Percentiles rank a stretch among this genome's conserved stretches.
Evolutionary conservation across 2,329 filamentous ascomycete genomes (phyloP).

Genomic region (Colletotrichum spinosum): DNA sequence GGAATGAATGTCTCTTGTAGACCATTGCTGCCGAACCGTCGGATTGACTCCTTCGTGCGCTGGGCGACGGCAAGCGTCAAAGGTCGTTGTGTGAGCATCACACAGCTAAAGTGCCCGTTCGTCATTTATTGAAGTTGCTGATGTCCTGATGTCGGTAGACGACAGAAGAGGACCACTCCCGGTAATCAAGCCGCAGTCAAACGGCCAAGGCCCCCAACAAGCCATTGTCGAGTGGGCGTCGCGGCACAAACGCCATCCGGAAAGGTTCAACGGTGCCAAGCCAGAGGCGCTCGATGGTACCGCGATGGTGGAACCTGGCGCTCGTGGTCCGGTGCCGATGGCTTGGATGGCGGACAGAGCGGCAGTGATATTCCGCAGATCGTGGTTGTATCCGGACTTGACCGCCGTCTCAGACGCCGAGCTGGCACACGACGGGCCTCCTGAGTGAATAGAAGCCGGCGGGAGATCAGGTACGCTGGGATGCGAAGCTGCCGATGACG

Average conservation of each 20-base stretch:
- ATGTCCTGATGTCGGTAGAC: background rate
- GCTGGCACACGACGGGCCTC: slow-evolving; percentile 4
- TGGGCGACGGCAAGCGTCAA: background rate
- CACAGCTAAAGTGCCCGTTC: no score
- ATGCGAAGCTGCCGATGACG: no score
- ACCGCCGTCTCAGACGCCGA: slow-evolving; percentile 30
- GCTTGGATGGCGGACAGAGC: background rate
- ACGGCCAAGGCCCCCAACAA: slow-evolving; percentile 9
- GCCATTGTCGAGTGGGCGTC: background rate
- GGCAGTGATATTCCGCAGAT: background rate
- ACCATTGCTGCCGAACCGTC: background rate
- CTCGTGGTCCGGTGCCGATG: slow-evolving; percentile 3
- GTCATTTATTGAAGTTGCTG: background rate
- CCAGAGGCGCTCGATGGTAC: slow-evolving; percentile 1
- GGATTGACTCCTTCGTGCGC: background rate
- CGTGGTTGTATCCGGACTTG: slow-evolving; percentile 17
- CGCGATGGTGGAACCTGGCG: slow-evolving; percentile 15
- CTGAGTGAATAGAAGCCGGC: slow-evolving; percentile 9
- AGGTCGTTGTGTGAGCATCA: background rate
- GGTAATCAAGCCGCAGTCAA: background rate
- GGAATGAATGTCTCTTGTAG: background rate
- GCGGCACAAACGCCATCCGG: background rate
- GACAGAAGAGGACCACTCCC: background rate
- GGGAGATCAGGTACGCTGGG: slow-evolving; percentile 26
- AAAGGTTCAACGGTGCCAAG: slow-evolving; percentile 20